A percentile compares a stretch with the other conserved stretches of the same genome.
Conservation (phyloP, 2,329 filamentous ascomycete genomes). For the Aureobasidium sp. region DNA sequence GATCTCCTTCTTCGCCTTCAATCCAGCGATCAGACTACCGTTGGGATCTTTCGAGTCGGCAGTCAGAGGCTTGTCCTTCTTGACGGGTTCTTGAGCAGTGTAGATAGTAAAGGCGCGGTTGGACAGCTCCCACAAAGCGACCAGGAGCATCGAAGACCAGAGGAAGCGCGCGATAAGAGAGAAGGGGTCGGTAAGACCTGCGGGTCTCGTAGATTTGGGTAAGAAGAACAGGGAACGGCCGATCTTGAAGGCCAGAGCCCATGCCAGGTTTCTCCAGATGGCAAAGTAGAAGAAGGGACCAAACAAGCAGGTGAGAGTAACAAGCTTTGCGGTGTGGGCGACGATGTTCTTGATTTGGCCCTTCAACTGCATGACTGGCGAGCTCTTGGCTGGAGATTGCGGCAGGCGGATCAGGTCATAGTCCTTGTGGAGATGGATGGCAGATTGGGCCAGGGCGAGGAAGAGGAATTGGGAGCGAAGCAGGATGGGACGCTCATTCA, state of each 20-base stretch:
- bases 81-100: constrained; percentile 71
- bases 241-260: constrained; percentile 62
- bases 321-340: neutral
- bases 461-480: constrained; percentile 62
- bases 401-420: constrained; percentile 58
- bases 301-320: constrained; percentile 3
- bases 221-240: constrained; percentile 68
- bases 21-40: constrained; percentile 73
- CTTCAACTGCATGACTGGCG: neutral
- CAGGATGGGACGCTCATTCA: constrained; percentile 84
- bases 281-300: constrained; percentile 50
- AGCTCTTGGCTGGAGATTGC: neutral
- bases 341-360: neutral
- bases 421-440: constrained; percentile 62
- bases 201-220: constrained; percentile 54
- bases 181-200: constrained; percentile 51
- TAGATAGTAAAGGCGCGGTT: constrained; percentile 75
- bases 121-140: constrained; percentile 66
- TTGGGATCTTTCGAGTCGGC: constrained; percentile 74
- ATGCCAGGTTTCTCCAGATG: constrained; percentile 55
- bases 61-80: constrained; percentile 76
- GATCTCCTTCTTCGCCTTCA: constrained; percentile 74
- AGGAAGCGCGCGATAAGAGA: constrained; percentile 44
- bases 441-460: constrained; percentile 61
- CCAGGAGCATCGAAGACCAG: constrained; percentile 56